Conservation (phyloP, 495 filamentous ascomycete genomes). For the Lichenothelia convexa region DNA sequence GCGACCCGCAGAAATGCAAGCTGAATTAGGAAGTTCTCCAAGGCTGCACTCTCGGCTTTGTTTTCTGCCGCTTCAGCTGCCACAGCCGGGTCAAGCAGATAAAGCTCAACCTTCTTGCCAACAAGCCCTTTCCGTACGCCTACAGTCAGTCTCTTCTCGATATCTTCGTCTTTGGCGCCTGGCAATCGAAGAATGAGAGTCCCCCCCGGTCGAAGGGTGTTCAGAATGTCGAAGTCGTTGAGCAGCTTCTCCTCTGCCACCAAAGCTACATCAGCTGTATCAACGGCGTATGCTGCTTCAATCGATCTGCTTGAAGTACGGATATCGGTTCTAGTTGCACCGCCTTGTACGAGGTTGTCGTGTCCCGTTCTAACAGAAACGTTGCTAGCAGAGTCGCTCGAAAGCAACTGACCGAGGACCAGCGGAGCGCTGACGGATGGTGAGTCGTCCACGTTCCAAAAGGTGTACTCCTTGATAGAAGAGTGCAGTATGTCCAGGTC, state of each 20-base stretch:
- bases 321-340: slow-evolving; percentile 67
- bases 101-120: slow-evolving; percentile 47
- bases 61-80: slow-evolving; percentile 47
- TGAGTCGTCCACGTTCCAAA: slow-evolving; percentile 84
- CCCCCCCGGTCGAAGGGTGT: slow-evolving; percentile 49
- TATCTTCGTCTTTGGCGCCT: slow-evolving; percentile 65
- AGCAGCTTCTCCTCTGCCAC: slow-evolving; percentile 66
- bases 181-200: slow-evolving; percentile 59
- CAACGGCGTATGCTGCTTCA: slow-evolving; percentile 65
- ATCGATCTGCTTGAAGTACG: slow-evolving; percentile 63
- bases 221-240: slow-evolving; percentile 51
- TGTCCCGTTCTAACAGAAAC: slow-evolving; percentile 55
- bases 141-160: slow-evolving; percentile 71
- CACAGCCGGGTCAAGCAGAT: slow-evolving; percentile 49
- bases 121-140: slow-evolving; percentile 47
- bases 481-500: slow-evolving; percentile 19
- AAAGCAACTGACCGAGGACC: slow-evolving; percentile 52
- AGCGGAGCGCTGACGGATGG: slow-evolving; percentile 41
- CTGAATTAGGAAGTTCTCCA: slow-evolving; percentile 45
- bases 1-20: slow-evolving; percentile 66
- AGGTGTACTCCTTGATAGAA: slow-evolving; percentile 60
- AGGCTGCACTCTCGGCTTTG: slow-evolving; percentile 8
- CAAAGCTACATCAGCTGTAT: slow-evolving; percentile 58
- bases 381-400: slow-evolving; percentile 55
- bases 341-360: slow-evolving; percentile 79